These are phyloP conservation scores for Lentinula aciculospora DNA, from an alignment of 768 basidiomycete genomes.

Conservation along the genomic window DNA sequence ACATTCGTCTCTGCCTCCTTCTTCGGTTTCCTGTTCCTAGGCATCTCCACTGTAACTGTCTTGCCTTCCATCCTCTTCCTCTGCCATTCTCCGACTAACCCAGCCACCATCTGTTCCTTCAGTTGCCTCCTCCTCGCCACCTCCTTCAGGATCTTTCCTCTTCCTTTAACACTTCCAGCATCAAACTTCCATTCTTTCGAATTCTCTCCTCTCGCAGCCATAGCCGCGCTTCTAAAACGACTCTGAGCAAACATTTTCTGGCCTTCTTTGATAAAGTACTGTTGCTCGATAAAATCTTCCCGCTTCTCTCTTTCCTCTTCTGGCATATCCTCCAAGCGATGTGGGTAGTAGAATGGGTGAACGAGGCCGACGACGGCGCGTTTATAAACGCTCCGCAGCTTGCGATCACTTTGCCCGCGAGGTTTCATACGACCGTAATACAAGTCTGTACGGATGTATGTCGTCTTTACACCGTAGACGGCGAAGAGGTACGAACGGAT, in stretches of 20 bases:
- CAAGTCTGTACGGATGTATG: constrained; percentile 95
- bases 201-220: not conserved
- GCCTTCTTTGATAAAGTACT: not conserved
- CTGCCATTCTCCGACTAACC: not conserved
- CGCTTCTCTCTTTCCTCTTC: not conserved
- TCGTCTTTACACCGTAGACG: constrained; percentile 84
- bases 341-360: constrained; percentile 92
- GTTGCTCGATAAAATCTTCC: not conserved
- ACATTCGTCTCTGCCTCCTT: not conserved
- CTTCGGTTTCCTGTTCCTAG: constrained; percentile 1
- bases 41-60: not conserved
- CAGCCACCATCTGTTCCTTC: constrained; percentile 1
- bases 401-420: constrained; percentile 22
- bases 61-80: not conserved
- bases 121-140: constrained; percentile 4
- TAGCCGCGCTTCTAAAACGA: not conserved
- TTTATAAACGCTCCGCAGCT: constrained; percentile 67
- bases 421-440: constrained; percentile 54
- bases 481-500: constrained; percentile 79
- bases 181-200: not conserved
- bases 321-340: constrained; percentile 71
- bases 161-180: not conserved
- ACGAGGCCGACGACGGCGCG: constrained; percentile 88
- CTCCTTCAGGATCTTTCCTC: constrained; percentile 3
- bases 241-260: not conserved